Conservation (phyloP, 257 asterid genomes). For the Hygrophila difformis region DNA sequence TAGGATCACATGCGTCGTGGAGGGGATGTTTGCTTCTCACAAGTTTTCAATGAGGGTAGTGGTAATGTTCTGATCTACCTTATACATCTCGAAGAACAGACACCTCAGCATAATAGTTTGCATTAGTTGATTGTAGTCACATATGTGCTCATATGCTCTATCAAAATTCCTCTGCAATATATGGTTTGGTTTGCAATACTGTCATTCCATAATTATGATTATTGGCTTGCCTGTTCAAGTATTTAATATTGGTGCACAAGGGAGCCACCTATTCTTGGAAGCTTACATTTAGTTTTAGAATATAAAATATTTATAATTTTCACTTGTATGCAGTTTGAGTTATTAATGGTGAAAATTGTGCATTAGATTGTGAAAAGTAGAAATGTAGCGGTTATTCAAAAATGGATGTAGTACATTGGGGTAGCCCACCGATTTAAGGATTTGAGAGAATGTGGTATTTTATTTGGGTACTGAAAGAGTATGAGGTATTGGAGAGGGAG, state of each 20-base stretch:
- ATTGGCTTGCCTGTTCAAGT: neutral
- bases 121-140: neutral
- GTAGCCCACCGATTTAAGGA: too few species aligned
- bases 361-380: too few species aligned
- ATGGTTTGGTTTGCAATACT: neutral
- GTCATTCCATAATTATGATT: neutral
- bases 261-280: neutral
- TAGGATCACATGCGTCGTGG: constrained; percentile 99
- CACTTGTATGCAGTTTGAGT: too few species aligned
- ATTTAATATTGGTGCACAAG: constrained; percentile 4
- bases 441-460: too few species aligned
- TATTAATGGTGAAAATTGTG: too few species aligned
- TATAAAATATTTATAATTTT: too few species aligned
- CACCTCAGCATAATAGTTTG: neutral
- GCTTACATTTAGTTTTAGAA: too few species aligned
- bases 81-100: neutral
- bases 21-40: constrained; percentile 98
- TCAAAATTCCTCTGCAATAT: neutral
- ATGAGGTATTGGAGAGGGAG: too few species aligned
- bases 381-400: too few species aligned
- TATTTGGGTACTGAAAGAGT: too few species aligned
- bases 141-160: constrained; percentile 1
- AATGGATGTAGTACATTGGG: too few species aligned
- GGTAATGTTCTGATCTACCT: constrained; percentile 44
- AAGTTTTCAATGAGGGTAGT: constrained; percentile 88